These are phyloP conservation scores for Gomphus bonarii DNA, from an alignment of 1,284 basidiomycete species.

Conservation along the genomic window DNA sequence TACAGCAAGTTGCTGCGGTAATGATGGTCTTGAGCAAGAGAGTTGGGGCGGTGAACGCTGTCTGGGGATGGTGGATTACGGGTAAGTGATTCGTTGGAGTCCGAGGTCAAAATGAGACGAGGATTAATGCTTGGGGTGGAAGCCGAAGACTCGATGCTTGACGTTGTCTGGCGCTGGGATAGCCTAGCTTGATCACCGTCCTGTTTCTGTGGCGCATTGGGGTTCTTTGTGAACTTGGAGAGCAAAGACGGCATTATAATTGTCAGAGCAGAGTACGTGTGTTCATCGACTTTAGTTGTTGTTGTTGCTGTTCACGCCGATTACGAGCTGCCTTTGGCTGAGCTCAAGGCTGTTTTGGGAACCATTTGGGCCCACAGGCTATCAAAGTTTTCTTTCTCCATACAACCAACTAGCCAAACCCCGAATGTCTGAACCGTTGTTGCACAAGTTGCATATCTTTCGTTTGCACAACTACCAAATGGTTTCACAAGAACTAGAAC, in stretches of 20 bases:
- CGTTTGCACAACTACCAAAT: too few species aligned
- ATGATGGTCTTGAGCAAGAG: conserved; percentile 16
- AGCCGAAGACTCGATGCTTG: neutral
- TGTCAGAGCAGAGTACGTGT: neutral
- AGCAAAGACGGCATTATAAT: conserved; percentile 2
- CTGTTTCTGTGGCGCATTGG: neutral
- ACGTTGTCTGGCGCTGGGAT: neutral
- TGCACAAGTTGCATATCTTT: too few species aligned
- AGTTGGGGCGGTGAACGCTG: conserved; percentile 14
- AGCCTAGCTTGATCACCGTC: neutral
- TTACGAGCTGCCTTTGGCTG: too few species aligned
- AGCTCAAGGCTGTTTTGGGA: too few species aligned
- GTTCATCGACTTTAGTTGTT: neutral
- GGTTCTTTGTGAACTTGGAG: conserved; percentile 2
- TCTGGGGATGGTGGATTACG: conserved; percentile 11
- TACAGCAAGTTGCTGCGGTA: conserved; percentile 23
- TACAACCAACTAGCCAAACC: too few species aligned
- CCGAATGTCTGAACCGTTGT: too few species aligned
- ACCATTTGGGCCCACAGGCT: too few species aligned
- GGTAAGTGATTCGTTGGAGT: conserved; percentile 11
- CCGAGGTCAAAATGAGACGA: conserved; percentile 13
- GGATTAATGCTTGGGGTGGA: conserved; percentile 5
- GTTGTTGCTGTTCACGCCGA: too few species aligned
- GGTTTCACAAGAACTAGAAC: too few species aligned
- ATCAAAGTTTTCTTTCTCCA: too few species aligned